Base-by-base conservation (phyloP, 1,284 basidiomycete species). In the Marasmius oreades region DNA sequence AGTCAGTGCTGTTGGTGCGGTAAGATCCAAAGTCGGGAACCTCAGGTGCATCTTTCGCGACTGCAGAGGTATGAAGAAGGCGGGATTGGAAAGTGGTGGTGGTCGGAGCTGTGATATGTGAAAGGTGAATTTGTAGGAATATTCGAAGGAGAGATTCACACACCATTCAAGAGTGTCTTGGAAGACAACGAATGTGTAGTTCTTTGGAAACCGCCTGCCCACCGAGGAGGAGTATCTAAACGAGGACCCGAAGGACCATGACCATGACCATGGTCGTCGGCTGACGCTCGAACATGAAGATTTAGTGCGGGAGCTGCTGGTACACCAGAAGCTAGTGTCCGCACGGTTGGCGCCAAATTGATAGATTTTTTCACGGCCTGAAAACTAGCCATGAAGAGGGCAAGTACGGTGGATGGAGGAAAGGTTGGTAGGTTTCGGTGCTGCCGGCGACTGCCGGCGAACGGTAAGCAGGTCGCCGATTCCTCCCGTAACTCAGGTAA, bases 21-120 rank as follows among this genome's bases (percentile, higher is more conserved):
- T 98, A 98, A 48, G 83, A 74, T 56, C 85, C 83, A 71, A 92
- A 95, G 79, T 98, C 89, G 64, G 97, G 96, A 23, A 97, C 92
- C 62, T 92, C 79, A 54, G 86, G 82, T 24, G 85, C 85, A 62
- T 86, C 84, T 61, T 79, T 82, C 60, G 73, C 73, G 62, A 77
- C 74, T 56, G 81, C 78, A 64, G 90, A 87, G 62, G 88, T 88
- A 69, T 90, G 88, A 46, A 92, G 73, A 53, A 85, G 75, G 67
- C 92, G 90, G 63, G 85, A 85, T 65, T 87, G 83, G 72, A 78
- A 77, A 65, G 75, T 72, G 60, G 77, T 70, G 28, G 81, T 79
- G 33, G 84, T 46, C 34, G 47, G 52, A 46, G 43, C 54, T 52
- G 22, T 26, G 24, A 43, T 64, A 33, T 64, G 59, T 54, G 34